Percentiles rank a stretch among this genome's conserved stretches.
Conservation (phyloP, 2,329 filamentous ascomycete genomes). For the Teratosphaeria epicoccoides region DNA sequence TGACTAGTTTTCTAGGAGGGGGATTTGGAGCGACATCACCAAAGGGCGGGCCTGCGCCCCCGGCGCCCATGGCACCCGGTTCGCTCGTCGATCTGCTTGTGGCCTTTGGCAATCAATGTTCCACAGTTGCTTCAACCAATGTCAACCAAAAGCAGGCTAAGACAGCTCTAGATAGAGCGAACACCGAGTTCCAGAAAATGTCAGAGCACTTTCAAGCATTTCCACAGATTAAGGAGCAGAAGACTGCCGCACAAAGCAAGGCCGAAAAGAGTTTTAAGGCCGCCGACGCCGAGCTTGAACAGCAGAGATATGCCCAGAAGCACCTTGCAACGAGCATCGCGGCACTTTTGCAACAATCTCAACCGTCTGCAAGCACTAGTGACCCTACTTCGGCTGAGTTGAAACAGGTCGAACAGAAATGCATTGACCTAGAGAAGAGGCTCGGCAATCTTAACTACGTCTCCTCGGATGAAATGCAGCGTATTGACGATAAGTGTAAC, state of each 20-base stretch:
- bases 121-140: neutral
- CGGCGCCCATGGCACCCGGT: neutral
- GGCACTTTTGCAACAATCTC: neutral
- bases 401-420: neutral
- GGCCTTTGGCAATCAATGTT: constrained; percentile 1
- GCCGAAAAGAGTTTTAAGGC: neutral
- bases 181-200: constrained; percentile 1
- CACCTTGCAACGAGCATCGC: neutral
- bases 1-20: neutral
- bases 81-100: constrained; percentile 3
- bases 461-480: neutral
- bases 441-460: neutral
- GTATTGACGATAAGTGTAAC: neutral
- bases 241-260: neutral
- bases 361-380: neutral
- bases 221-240: constrained; percentile 5
- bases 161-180: neutral
- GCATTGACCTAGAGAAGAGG: neutral
- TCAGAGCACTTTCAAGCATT: constrained; percentile 1
- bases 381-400: neutral
- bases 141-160: neutral
- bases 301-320: neutral
- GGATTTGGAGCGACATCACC: neutral
- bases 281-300: neutral
- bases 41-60: neutral